Percentiles rank a stretch among this genome's conserved stretches.
Evolutionary conservation across 2,329 filamentous ascomycete genomes (phyloP).

Genomic region (Podosphaera xanthii): DNA sequence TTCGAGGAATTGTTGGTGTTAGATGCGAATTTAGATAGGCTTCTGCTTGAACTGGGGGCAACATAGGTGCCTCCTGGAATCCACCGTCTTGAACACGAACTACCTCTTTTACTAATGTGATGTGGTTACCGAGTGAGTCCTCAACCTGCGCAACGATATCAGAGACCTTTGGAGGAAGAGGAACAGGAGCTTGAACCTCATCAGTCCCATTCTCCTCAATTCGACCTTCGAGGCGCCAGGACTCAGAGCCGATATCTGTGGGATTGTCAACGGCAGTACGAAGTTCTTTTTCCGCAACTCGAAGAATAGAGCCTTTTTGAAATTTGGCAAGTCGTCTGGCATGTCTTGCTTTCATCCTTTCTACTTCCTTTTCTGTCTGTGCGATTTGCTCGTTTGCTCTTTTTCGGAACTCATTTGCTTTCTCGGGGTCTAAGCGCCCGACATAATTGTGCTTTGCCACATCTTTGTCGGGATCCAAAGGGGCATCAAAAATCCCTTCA

Average conservation of each 20-base stretch:
- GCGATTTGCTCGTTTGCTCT: constrained; percentile 50
- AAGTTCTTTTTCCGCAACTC: constrained; percentile 53
- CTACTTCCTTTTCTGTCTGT: constrained; percentile 58
- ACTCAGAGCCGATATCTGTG: constrained; percentile 30
- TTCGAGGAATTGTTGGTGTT: constrained; percentile 30
- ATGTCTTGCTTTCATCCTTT: constrained; percentile 62
- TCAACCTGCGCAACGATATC: constrained; percentile 59
- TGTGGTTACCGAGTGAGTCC: constrained; percentile 40
- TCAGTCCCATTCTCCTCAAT: constrained; percentile 26
- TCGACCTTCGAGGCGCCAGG: constrained; percentile 40
- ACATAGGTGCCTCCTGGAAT: constrained; percentile 28
- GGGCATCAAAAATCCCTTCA: constrained; percentile 58
- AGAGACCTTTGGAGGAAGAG: constrained; percentile 28
- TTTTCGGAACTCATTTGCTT: constrained; percentile 65
- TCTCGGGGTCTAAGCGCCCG: constrained; percentile 46
- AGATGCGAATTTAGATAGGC: constrained; percentile 12
- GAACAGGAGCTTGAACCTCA: constrained; percentile 5
- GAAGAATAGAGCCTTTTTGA: constrained; percentile 45
- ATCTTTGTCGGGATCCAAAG: constrained; percentile 24
- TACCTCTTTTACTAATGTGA: constrained; percentile 39
- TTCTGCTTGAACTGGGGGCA: constrained; percentile 7
- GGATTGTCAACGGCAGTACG: constrained; percentile 37
- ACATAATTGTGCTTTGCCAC: constrained; percentile 35
- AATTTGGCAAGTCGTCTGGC: constrained; percentile 52
- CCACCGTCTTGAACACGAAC: constrained; percentile 60